Evolutionary conservation across 2,329 filamentous ascomycete genomes (phyloP).

Genomic region (Myriosclerotinia duriaeana): DNA sequence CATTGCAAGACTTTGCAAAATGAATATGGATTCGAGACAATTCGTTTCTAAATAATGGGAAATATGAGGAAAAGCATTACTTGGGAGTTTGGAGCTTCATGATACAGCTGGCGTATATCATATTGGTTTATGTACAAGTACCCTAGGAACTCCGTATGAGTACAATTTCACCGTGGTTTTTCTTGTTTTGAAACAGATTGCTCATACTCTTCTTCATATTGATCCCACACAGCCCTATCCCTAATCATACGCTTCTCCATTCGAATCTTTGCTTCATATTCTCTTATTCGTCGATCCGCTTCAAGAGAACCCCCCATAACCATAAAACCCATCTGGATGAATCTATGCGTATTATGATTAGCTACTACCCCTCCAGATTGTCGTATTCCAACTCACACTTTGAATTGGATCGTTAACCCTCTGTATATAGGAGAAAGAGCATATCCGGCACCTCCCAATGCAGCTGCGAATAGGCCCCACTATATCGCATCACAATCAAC

Average conservation of each 20-base stretch:
- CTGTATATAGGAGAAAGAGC: constrained; percentile 70
- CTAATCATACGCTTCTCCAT: constrained; percentile 61
- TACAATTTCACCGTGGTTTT: constrained; percentile 27
- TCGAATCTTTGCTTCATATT: constrained; percentile 65
- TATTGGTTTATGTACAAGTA: constrained; percentile 21
- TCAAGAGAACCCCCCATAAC: constrained; percentile 75
- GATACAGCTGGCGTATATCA: constrained; percentile 19
- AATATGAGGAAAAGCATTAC: constrained; percentile 25
- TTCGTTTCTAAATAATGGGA: constrained; percentile 52
- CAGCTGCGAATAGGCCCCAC: constrained; percentile 67
- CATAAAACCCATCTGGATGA: constrained; percentile 72
- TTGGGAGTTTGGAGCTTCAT: constrained; percentile 33
- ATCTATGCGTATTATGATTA: constrained; percentile 50
- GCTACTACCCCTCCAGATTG: background rate
- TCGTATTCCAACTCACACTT: constrained; percentile 57
- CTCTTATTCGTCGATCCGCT: constrained; percentile 66
- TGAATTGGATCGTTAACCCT: constrained; percentile 71
- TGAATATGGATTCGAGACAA: constrained; percentile 91
- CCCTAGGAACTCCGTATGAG: constrained; percentile 10
- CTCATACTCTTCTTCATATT: constrained; percentile 58
- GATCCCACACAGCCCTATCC: constrained; percentile 68
- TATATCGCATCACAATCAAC: constrained; percentile 41
- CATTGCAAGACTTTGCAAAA: constrained; percentile 83
- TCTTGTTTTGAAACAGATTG: constrained; percentile 22
- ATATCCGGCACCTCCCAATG: constrained; percentile 63